Evolutionary conservation across 306 rosid genomes (phyloP), one percentile per base, ranked within the genome.

Genomic region (Alnus glutinosa): DNA sequence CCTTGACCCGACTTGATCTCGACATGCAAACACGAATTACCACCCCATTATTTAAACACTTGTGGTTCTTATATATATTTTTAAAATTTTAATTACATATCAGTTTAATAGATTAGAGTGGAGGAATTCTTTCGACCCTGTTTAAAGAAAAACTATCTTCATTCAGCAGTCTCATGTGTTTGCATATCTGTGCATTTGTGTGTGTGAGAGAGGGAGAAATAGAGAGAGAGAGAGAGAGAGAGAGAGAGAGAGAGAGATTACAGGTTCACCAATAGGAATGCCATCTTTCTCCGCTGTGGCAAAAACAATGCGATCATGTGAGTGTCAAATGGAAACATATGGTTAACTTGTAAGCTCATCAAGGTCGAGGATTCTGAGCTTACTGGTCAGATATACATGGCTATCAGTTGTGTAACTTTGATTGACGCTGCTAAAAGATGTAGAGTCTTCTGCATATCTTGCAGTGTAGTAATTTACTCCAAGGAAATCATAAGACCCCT

Each of bases 331-430:
- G 47, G 36, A 11, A 51, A 66, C n/a, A 5, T 18, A 55, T 7
- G 46, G 6, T 55, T 18, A 42, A 5, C 46, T 5, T 42, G 10
- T 55, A 55, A 55, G 32, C 76, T n/a, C 23, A 55, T 50, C 9
- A 7, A n/a, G 9, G 30, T 2, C 7, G 62, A 18, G 62, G 30
- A 55, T 55, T 49, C 8, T 49, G 66, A 47, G 73, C 87, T 82
- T 87, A 89, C 95, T 23, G 0, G 80, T n/a, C 58, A 87, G 76
- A 68, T 57, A 18, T 61, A 70, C 86, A 30, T 54, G 75, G n/a
- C 77, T 68, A 14, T 91, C 96, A 7, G 79, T 67, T 63, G 2
- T 50, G 30, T n/a, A 91, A 78, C 78, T 62, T 18, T 10, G 69
- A 61, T 77, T 61, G 39, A 36, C n/a, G 7, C 19, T 1, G 6